phyloP scores from a whole-genome alignment of 2,329 filamentous ascomycete genomes.

The Pseudogymnoascus destructans region DNA sequence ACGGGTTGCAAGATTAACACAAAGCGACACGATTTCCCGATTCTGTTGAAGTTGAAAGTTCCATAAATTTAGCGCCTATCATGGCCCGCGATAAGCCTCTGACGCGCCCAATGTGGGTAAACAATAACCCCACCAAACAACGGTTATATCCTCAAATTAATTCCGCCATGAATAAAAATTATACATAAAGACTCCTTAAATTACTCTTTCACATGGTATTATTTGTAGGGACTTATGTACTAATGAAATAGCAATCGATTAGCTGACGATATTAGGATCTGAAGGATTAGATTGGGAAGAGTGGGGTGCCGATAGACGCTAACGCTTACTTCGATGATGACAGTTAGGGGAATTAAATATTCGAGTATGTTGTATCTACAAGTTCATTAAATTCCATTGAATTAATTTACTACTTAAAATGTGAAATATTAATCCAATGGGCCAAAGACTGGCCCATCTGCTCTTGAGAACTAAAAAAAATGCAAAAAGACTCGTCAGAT shows the following conservation, averaged over 20 bases:
- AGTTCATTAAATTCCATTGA: background rate
- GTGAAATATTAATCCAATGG: background rate
- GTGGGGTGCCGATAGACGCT: background rate
- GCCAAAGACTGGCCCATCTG: background rate
- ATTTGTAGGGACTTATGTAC: background rate
- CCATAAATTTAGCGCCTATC: slow-evolving; percentile 8
- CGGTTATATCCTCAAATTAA: background rate
- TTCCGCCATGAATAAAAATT: background rate
- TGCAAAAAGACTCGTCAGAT: background rate
- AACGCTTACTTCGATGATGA: slow-evolving; percentile 4
- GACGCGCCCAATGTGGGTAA: slow-evolving; percentile 4
- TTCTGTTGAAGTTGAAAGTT: slow-evolving; percentile 1
- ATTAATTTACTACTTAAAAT: background rate
- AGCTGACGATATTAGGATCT: background rate
- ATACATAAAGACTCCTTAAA: background rate
- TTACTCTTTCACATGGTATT: background rate
- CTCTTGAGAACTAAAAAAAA: background rate
- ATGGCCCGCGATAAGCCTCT: slow-evolving; percentile 5
- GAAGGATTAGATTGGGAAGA: background rate
- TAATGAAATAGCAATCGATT: background rate
- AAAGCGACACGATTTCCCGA: background rate
- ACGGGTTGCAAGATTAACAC: background rate
- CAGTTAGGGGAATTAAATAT: background rate
- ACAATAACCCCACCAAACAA: background rate
- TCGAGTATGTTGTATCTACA: too few relatives aligned